Evolutionary conservation across 2,329 filamentous ascomycete genomes (phyloP).

Genomic region (Pseudogymnoascus verrucosus): DNA sequence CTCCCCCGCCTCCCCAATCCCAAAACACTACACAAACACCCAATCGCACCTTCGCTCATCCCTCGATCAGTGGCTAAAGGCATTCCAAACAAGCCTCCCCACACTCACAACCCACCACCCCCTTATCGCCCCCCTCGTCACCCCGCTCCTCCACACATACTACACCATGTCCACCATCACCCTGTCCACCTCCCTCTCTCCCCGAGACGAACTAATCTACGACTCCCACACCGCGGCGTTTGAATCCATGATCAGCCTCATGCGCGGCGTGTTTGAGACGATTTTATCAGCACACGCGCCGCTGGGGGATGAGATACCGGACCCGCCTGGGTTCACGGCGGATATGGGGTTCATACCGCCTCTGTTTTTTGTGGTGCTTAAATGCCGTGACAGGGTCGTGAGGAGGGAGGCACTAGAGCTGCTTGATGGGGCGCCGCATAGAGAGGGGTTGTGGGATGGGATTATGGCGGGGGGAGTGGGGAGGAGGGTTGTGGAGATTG

Average conservation of each 20-base stretch:
- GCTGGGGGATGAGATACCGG: conserved; percentile 3
- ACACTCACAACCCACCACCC: neutral
- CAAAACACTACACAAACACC: neutral
- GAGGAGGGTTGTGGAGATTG: conserved; percentile 32
- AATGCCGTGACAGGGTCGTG: conserved; percentile 37
- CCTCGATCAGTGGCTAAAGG: conserved; percentile 12
- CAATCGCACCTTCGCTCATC: neutral
- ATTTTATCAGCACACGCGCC: neutral
- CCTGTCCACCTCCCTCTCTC: conserved; percentile 28
- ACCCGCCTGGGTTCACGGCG: conserved; percentile 29
- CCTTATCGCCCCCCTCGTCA: conserved; percentile 14
- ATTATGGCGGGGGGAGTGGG: conserved; percentile 27
- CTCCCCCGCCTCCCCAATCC: neutral
- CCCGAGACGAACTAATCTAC: conserved; percentile 29
- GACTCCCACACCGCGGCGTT: conserved; percentile 31
- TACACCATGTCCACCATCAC: conserved; percentile 39
- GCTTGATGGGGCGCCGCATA: conserved; percentile 25
- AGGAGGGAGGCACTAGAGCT: conserved; percentile 32
- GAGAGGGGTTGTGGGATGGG: conserved; percentile 37
- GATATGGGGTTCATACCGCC: conserved; percentile 39
- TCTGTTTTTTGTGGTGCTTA: conserved; percentile 38
- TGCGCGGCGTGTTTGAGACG: neutral
- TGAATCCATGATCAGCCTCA: conserved; percentile 25
- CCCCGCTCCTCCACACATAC: conserved; percentile 31
- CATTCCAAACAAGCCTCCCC: conserved; percentile 11